Base-by-base conservation (phyloP, 345 rosid species). In the Lepidium aucheri region DNA sequence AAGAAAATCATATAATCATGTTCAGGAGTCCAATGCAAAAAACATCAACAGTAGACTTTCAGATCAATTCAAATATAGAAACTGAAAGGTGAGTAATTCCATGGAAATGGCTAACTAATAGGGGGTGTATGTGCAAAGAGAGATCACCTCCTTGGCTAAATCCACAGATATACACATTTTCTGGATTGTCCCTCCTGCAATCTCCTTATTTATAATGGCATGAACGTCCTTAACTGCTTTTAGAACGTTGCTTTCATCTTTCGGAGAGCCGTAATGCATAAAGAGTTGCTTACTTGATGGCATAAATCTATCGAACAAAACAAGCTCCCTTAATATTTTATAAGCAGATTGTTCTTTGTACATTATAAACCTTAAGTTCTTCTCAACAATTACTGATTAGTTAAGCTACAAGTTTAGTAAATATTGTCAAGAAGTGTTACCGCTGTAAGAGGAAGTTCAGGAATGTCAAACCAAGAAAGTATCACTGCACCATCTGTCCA, bases 381-480 rank as follows among this genome's bases (percentile, higher is more conserved):
- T n/a, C 12, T 14, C 1, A 53, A 33, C 7, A 43, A 65, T 13
- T 14, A 13, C 9, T n/a, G 10, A 55, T 44, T 33, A 8, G 18
- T 54, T 36, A 24, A 34, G 56, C 16, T 42, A 63, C 16, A 4
- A 45, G 36, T 6, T 16, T 20, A 42, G 76, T 11, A 39, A 47
- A 35, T 53, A 16, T 18, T 69, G 38, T 9, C 5, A 22, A 45
- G 7, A 38, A 14, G 68, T 81, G 45, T 84, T 81, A 91, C 98
- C 55, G 86, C 89, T 6, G 83, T 84, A 45, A 91, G 74, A 22
- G 98, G 96, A 62, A 91, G 85, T 88, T 91, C 92, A 40, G 72
- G 89, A 63, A 91, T 81, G 69, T 92, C 92, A 71, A 92, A 92
- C 98, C 98, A 92, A 33, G 96, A 89, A 53, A 96, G 95, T 95